phyloP scores from a whole-genome alignment of 1,284 basidiomycete genomes.

The Baeospora myosura region DNA sequence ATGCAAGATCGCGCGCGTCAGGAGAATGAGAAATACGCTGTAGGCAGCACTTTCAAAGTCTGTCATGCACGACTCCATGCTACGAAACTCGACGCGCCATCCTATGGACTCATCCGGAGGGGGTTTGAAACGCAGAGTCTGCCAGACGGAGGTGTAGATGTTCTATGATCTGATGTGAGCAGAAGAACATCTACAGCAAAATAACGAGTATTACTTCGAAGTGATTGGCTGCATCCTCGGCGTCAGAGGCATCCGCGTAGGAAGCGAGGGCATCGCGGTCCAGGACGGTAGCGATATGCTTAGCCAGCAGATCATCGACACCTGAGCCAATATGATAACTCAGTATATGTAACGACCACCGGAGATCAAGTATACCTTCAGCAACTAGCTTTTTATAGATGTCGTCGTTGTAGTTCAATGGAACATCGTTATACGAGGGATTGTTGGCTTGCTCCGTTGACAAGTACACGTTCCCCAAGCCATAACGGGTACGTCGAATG shows the following conservation, averaged over 20 bases:
- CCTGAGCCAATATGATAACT: slow-evolving; percentile 54
- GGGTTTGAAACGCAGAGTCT: slow-evolving; percentile 97
- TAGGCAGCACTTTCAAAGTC: slow-evolving; percentile 99
- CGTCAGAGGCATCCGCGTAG: slow-evolving; percentile 90
- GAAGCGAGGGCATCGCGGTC: slow-evolving; percentile 96
- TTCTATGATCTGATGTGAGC: slow-evolving; percentile 46
- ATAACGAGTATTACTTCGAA: slow-evolving; percentile 65
- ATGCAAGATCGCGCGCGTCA: slow-evolving; percentile 88
- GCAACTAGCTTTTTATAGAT: slow-evolving; percentile 68
- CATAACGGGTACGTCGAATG: slow-evolving; percentile 96
- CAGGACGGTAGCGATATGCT: slow-evolving; percentile 92
- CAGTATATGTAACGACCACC: neutral
- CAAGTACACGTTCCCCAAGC: slow-evolving; percentile 92
- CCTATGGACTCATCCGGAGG: slow-evolving; percentile 88
- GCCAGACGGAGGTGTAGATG: slow-evolving; percentile 99
- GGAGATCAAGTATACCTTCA: slow-evolving; percentile 45
- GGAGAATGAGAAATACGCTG: slow-evolving; percentile 87
- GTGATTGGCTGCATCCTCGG: slow-evolving; percentile 87
- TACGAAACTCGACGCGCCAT: slow-evolving; percentile 97
- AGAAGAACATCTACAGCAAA: slow-evolving; percentile 4
- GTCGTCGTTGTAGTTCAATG: slow-evolving; percentile 71
- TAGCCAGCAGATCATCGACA: slow-evolving; percentile 82
- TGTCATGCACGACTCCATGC: slow-evolving; percentile 98
- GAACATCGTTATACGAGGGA: slow-evolving; percentile 89
- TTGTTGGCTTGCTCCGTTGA: slow-evolving; percentile 83